Evolutionary conservation across 1,284 basidiomycete genomes (phyloP).

Genomic region (Meira miltonrushii): DNA sequence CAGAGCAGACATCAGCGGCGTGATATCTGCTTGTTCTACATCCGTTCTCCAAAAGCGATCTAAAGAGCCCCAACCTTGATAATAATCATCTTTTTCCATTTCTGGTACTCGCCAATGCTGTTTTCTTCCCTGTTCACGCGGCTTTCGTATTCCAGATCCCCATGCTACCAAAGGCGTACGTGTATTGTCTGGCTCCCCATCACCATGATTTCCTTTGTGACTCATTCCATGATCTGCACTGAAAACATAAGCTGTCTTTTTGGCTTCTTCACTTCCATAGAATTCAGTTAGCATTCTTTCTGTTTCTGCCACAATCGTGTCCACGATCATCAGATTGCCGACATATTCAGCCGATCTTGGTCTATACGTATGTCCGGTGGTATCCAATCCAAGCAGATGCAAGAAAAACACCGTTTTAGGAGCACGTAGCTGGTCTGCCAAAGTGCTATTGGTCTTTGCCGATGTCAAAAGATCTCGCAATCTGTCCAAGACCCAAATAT

Average conservation of each 20-base stretch:
- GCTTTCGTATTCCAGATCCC: constrained; percentile 62
- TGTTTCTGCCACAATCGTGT: constrained; percentile 67
- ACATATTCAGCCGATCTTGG: constrained; percentile 86
- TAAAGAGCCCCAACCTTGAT: constrained; percentile 29
- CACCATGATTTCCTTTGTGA: constrained; percentile 79
- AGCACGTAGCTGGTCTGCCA: constrained; percentile 57
- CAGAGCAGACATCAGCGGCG: constrained; percentile 64
- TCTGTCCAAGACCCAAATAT: constrained; percentile 72
- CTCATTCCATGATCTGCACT: constrained; percentile 91
- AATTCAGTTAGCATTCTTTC: constrained; percentile 65
- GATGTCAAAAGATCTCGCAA: constrained; percentile 57
- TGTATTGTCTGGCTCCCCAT: constrained; percentile 82
- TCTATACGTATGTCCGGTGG: constrained; percentile 79
- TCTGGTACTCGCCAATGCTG: constrained; percentile 6
- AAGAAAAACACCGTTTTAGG: constrained; percentile 70
- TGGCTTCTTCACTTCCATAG: constrained; percentile 24
- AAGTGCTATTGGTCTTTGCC: constrained; percentile 37
- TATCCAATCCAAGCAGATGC: constrained; percentile 78
- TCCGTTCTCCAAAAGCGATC: constrained; percentile 51
- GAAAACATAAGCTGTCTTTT: constrained; percentile 71
- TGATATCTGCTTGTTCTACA: constrained; percentile 77
- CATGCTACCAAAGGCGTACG: constrained; percentile 78
- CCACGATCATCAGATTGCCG: constrained; percentile 75
- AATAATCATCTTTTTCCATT: constrained; percentile 27
- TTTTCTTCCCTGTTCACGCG: constrained; percentile 7